Evolutionary conservation across 257 asterid genomes (phyloP), one percentile per base, ranked within the genome.

Genomic region (Gynochthodes officinalis): DNA sequence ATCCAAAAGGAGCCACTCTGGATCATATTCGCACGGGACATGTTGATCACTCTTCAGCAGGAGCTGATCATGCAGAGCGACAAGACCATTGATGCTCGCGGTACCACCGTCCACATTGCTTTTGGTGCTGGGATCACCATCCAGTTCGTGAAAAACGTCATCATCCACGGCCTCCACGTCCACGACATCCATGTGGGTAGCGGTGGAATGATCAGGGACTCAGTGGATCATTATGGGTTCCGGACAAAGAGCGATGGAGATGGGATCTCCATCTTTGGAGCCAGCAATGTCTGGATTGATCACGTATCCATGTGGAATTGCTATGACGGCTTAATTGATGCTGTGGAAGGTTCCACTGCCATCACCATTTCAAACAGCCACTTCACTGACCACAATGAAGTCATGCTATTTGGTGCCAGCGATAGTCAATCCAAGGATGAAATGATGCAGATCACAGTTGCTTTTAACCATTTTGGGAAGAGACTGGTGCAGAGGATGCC

Each of bases 401-500:
- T 88, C 42, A 80, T 90, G 89, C 85, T 93, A 1, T 90, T 89
- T 44, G 98, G 98, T 0, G 97, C 98, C 0, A 83, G 87, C 44
- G 90, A 90, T 6, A 66, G 76, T 14, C 64, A 77, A 61, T 39
- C 90, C 0, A 50, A 67, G 0, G 98, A 93, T 72, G 62, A 21
- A 28, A 78, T 76, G 8, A 89, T 93, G 98, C 98, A 93, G 67
- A 73, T 93, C 15, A 93, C 98, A 0, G 89, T 93, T 0, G 98
- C 96, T 0, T 92, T 87, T 74, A 92, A 90, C 84, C 98, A 92
- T 69, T 92, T 93, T 25, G 98, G 98, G 0, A 93, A 93, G 81
- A 83, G 97, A 52, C 72, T 93, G 86, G 78, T 89, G 11, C 97
- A 93, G 59, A 89, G 98, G 71, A 93, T 93, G 98, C 98, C 98